These are phyloP conservation scores for Hibiscus mutabilis DNA, from an alignment of 345 rosid genomes.

Conservation along the genomic window DNA sequence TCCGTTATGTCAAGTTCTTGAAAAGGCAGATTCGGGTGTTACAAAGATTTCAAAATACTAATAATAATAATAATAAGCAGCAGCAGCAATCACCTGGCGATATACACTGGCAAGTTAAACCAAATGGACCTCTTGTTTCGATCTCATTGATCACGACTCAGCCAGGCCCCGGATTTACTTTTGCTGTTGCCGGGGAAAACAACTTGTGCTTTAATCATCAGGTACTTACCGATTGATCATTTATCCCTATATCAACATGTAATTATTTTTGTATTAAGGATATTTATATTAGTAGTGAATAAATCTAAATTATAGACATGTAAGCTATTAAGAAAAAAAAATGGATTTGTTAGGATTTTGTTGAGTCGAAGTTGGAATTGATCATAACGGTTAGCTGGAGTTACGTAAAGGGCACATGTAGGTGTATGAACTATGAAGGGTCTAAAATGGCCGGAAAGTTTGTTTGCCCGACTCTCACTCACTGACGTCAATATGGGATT, in stretches of 20 bases:
- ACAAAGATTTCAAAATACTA: constrained; percentile 22
- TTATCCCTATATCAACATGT: background rate
- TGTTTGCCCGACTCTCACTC: constrained; percentile 52
- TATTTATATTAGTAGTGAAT: too few relatives aligned
- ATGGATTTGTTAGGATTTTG: constrained; percentile 57
- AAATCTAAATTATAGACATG: too few relatives aligned
- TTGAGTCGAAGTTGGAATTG: constrained; percentile 57
- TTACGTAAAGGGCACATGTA: constrained; percentile 38
- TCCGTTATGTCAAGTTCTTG: constrained; percentile 87
- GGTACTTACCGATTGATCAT: constrained; percentile 29
- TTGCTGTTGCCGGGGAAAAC: background rate
- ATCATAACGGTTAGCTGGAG: constrained; percentile 66
- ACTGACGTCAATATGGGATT: constrained; percentile 24
- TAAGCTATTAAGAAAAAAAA: constrained; percentile 1
- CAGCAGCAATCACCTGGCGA: constrained; percentile 1
- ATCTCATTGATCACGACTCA: too few relatives aligned
- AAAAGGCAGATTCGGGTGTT: constrained; percentile 77
- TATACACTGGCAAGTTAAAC: too few relatives aligned
- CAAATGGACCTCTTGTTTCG: too few relatives aligned
- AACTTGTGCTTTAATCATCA: constrained; percentile 27
- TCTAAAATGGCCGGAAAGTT: constrained; percentile 56
- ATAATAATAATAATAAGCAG: constrained; percentile 14
- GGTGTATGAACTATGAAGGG: constrained; percentile 10
- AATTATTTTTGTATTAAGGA: background rate
- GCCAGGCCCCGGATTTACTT: constrained; percentile 2